Base-by-base conservation (phyloP, 768 basidiomycete species). In the Dioszegia crocea region DNA sequence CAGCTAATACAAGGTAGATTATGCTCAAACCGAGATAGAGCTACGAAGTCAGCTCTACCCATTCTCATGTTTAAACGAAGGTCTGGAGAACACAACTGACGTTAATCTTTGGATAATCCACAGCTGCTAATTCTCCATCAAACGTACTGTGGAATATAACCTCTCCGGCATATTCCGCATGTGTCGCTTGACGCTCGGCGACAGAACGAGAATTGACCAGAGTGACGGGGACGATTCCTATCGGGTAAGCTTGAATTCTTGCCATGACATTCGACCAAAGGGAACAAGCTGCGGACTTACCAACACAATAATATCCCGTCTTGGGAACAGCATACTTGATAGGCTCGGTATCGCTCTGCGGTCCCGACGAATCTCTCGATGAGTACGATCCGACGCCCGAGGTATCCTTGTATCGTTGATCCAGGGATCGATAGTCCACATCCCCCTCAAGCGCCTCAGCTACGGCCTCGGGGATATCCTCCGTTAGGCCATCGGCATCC, bases 61-160 rank as follows among this genome's bases (percentile, higher is more conserved):
- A 12, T 33, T 39, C 38, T 24, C 44, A 40, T n/a, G n/a, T n/a
- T n/a, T n/a, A n/a, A n/a, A n/a, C n/a, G n/a, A n/a, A n/a, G n/a
- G n/a, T n/a, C 14, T 10, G 41, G 26, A 59, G 23, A 16, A n/a
- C n/a, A n/a, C 12, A 19, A 65, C 89, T 68, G 75, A 96, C 92
- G 58, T 84, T 87, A 75, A 98, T 89, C 84, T 98, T 98, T 11
- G 96, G 96, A 77, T 97, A 96, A 75, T 99, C 96, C 4, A 88
- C 83, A 5, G 93, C 92, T 12, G 94, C 84, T 21, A 99, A 81
- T 73, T 88, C 84, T 19, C 96, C 96, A 26, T 87, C 80, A 71
- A 97, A 97, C 1, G 82, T 84, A 76, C 96, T 97, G 67, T 82
- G 83, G 81, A 99, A 98, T 45, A 88, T 79, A 36, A 97, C 88